Percentiles rank a stretch among this genome's conserved stretches.
phyloP scores from a whole-genome alignment of 1,139 yeast species.

The Diutina sp. region DNA sequence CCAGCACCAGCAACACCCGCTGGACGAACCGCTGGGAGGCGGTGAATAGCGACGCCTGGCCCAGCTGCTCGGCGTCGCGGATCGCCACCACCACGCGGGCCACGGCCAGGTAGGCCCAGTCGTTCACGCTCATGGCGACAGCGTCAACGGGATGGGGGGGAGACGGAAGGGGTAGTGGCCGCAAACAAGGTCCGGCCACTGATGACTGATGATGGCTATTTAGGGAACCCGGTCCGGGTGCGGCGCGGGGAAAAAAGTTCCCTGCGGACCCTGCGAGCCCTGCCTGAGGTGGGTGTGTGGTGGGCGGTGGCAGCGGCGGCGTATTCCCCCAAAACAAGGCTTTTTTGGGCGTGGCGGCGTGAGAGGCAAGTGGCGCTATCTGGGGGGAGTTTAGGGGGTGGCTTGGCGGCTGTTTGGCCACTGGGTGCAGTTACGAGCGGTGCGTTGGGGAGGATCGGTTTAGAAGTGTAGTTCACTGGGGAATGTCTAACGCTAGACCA shows the following conservation, averaged over 20 bases:
- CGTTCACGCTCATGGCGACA: not conserved
- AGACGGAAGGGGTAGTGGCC: not conserved
- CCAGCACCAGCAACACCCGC: slow-evolving; percentile 1
- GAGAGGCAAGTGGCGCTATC: too few species aligned
- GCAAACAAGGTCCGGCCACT: not conserved
- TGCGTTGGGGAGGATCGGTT: too few species aligned
- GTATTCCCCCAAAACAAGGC: too few species aligned
- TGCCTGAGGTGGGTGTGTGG: too few species aligned
- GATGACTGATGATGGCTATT: not conserved
- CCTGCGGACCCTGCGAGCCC: not conserved
- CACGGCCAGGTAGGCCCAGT: not conserved
- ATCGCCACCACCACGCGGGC: not conserved
- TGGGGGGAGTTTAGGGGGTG: too few species aligned
- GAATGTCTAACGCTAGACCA: too few species aligned
- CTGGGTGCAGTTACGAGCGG: too few species aligned
- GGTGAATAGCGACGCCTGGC: not conserved
- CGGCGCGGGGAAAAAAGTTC: not conserved
- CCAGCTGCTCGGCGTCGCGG: not conserved
- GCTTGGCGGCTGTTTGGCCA: too few species aligned
- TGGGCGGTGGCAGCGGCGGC: too few species aligned
- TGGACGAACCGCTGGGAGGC: not conserved
- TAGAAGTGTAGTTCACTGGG: too few species aligned
- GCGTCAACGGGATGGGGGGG: not conserved
- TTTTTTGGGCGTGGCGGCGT: too few species aligned
- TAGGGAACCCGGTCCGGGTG: too few species aligned